These are phyloP conservation scores for Cladorrhinum sp. DNA, from an alignment of 2,329 filamentous ascomycete genomes.

Conservation along the genomic window DNA sequence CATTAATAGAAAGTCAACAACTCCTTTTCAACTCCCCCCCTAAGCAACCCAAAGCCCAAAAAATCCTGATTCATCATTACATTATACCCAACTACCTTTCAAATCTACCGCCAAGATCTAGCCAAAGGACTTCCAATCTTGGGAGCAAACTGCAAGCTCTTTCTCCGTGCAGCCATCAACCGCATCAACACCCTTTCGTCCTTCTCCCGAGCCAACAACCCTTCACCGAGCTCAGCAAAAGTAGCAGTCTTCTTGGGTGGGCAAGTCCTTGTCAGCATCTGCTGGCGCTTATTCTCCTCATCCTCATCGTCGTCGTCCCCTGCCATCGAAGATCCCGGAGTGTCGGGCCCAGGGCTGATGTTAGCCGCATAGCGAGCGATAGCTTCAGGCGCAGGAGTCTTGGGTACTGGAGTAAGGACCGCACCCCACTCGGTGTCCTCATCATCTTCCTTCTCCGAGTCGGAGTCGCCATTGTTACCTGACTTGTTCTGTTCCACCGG, in stretches of 20 bases:
- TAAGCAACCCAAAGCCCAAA: background rate
- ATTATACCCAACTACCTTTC: background rate
- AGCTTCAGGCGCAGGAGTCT: slow-evolving; percentile 55
- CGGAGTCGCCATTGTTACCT: slow-evolving; percentile 28
- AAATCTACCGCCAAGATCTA: slow-evolving; percentile 46
- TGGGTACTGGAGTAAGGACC: slow-evolving; percentile 55
- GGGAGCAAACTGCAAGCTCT: slow-evolving; percentile 75
- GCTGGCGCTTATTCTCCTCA: slow-evolving; percentile 34
- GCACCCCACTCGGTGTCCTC: slow-evolving; percentile 41
- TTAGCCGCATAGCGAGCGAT: slow-evolving; percentile 52
- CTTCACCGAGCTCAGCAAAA: slow-evolving; percentile 40
- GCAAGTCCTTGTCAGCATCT: slow-evolving; percentile 51
- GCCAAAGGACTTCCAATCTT: slow-evolving; percentile 71
- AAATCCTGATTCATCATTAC: background rate
- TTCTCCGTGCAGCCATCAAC: slow-evolving; percentile 68
- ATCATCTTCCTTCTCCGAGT: slow-evolving; percentile 36
- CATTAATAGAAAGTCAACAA: background rate
- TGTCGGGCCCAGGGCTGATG: slow-evolving; percentile 36
- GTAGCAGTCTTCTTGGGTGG: slow-evolving; percentile 51
- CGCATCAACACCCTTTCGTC: slow-evolving; percentile 43
- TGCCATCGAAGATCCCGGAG: slow-evolving; percentile 1
- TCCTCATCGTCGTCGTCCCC: slow-evolving; percentile 32
- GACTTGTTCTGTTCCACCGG: slow-evolving; percentile 31
- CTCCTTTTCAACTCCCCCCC: background rate
- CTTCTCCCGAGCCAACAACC: slow-evolving; percentile 18